Base-by-base conservation (phyloP, 1,139 yeast genomes). In the Blastobotrys illinoisensis region DNA sequence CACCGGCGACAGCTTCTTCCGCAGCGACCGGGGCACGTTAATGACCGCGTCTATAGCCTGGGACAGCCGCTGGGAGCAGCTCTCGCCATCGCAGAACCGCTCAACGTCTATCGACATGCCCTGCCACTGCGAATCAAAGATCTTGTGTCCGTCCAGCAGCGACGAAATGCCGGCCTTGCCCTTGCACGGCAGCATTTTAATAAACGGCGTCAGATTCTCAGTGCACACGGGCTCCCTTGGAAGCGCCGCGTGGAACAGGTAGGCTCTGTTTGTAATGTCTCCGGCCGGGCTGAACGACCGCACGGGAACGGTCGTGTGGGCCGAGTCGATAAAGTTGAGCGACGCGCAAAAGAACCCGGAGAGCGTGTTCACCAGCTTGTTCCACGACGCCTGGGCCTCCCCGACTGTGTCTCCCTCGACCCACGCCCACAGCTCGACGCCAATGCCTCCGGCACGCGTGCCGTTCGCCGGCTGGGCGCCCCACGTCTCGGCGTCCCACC, bases 221-320 rank as follows among this genome's bases (percentile, higher is more conserved):
- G 99, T 95, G 72, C 99, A 95, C 14, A 95, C 85, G 0, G 98
- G 97, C 66, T 95, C 99, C 59, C 93, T 82, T 1, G 99, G 97
- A 51, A 95, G 78, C 0, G 97, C 88, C 6, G 97, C 97, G 58
- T 96, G 78, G 59, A 91, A 68, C 45, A 86, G 72, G 65, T 76
- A 86, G 1, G 59, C 57, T 9, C 61, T 48, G 20, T 58, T 45
- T 9, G 62, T 49, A 49, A 69, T 68, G 1, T 58, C 54, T 18
- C 63, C 58, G 32, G 51, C 49, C 5, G 54, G 53, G 3, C n/a
- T 13, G 60, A 80, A 80, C 1, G 83, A 67, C 21, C 73, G 71
- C 44, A 76, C 75, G 0, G 97, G 97, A 55, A 77, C 80, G 0
- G 96, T 85, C 0, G 98, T 90, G 51, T 81, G 83, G 1, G 90